Conservation (phyloP, 2,329 filamentous ascomycete genomes). For the Macrophomina tecta region DNA sequence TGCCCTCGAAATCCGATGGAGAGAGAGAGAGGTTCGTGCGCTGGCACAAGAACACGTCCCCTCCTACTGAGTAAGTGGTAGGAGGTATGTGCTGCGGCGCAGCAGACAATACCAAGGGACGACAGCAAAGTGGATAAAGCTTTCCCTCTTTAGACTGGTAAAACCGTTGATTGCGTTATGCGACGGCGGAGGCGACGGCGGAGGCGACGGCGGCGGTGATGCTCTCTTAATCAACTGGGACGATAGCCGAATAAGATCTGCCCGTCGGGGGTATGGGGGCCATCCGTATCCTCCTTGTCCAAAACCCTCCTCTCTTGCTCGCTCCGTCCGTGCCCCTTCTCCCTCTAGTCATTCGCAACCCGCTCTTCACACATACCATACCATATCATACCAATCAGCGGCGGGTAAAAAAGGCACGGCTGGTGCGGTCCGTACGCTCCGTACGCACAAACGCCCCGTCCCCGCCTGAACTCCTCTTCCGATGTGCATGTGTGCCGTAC, state of each 20-base stretch:
- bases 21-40: not conserved
- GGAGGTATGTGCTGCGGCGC: slow-evolving; percentile 8
- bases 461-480: not conserved
- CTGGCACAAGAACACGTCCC: not conserved
- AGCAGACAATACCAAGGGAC: not conserved
- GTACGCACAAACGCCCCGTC: not conserved
- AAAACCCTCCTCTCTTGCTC: not conserved
- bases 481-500: not conserved
- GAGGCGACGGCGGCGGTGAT: no score
- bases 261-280: not conserved
- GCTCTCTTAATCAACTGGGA: not conserved
- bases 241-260: not conserved
- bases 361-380: no score
- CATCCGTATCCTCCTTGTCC: not conserved
- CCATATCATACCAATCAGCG: no score
- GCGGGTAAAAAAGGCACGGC: not conserved
- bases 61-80: no score
- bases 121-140: no score
- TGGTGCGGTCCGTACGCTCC: not conserved
- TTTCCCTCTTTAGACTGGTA: not conserved
- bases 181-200: not conserved
- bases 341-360: not conserved
- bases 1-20: no score
- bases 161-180: not conserved
- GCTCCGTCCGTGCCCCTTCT: not conserved